These are phyloP conservation scores for Chaetomium strumarium DNA, from an alignment of 2,329 filamentous ascomycete species.

Conservation along the genomic window DNA sequence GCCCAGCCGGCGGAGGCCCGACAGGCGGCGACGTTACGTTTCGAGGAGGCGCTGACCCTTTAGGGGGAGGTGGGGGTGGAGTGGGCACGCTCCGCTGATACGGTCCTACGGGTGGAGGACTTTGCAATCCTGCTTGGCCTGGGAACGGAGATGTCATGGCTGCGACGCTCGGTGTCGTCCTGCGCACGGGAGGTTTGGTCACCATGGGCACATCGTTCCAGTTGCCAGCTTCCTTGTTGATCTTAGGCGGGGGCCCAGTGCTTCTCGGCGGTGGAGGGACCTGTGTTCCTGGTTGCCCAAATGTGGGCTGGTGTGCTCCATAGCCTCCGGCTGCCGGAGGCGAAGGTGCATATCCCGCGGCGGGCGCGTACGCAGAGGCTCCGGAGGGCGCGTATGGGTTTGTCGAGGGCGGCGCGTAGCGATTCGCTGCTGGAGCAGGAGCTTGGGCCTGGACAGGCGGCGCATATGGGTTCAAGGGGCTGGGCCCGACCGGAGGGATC, in stretches of 20 bases:
- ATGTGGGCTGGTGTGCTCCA: constrained; percentile 43
- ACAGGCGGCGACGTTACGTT: constrained; percentile 63
- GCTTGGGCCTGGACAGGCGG: constrained; percentile 28
- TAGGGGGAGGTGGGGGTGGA: constrained; percentile 77
- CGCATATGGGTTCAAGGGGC: constrained; percentile 31
- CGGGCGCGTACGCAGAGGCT: constrained; percentile 32
- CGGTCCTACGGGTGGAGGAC: constrained; percentile 53
- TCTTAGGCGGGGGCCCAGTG: constrained; percentile 60
- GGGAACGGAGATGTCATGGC: constrained; percentile 72
- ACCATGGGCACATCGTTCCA: constrained; percentile 97
- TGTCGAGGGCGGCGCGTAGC: constrained; percentile 40
- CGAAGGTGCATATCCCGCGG: constrained; percentile 17
- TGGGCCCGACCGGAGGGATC: constrained; percentile 22
- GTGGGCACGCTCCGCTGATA: constrained; percentile 60
- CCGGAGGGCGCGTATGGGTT: constrained; percentile 33
- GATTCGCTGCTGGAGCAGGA: constrained; percentile 34
- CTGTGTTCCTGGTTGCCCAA: constrained; percentile 35
- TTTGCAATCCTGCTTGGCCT: constrained; percentile 50
- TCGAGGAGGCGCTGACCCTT: constrained; percentile 63
- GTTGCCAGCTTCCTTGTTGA: constrained; percentile 65
- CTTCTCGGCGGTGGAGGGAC: constrained; percentile 63
- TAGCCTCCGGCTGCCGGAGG: constrained; percentile 40
- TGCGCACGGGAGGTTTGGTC: constrained; percentile 65
- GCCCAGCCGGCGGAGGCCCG: constrained; percentile 46
- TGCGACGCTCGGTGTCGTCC: constrained; percentile 65